These are phyloP conservation scores for Podospora tetraspora DNA, from an alignment of 495 filamentous ascomycete species.

Conservation along the genomic window DNA sequence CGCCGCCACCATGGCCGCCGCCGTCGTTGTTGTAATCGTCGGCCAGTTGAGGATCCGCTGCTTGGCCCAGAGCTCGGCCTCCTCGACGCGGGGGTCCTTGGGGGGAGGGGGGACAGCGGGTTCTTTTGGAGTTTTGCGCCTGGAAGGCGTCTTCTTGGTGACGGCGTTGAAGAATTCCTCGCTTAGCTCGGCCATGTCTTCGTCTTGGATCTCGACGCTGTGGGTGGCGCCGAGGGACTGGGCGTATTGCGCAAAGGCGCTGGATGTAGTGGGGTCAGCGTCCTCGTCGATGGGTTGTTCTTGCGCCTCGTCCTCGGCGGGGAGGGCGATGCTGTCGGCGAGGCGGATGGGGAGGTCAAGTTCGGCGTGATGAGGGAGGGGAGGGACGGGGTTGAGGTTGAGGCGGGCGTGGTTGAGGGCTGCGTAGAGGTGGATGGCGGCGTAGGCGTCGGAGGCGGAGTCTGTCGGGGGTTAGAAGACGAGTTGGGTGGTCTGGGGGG, in stretches of 20 bases:
- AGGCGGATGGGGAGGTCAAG: constrained; percentile 55
- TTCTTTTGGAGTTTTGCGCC: neutral
- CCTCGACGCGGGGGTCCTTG: constrained; percentile 32
- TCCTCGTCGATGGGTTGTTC: constrained; percentile 11
- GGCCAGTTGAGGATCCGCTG: constrained; percentile 21
- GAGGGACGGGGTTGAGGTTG: constrained; percentile 61
- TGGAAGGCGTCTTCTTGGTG: neutral
- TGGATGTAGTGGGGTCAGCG: neutral
- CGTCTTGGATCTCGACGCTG: constrained; percentile 19
- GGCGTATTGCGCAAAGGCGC: constrained; percentile 18
- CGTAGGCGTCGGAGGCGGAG: constrained; percentile 79
- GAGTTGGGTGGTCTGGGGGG: neutral
- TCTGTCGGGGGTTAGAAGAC: constrained; percentile 43
- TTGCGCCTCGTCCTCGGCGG: constrained; percentile 28
- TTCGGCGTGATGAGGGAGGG: constrained; percentile 62
- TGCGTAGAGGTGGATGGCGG: constrained; percentile 66
- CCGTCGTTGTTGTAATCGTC: no score
- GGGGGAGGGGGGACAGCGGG: constrained; percentile 1
- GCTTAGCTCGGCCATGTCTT: constrained; percentile 16
- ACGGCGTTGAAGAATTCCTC: neutral
- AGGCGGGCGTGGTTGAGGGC: constrained; percentile 61
- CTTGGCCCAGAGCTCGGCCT: constrained; percentile 32
- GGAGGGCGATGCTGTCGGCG: constrained; percentile 31
- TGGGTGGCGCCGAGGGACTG: constrained; percentile 9
- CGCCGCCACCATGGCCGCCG: no score